phyloP scores from a whole-genome alignment of 306 rosid species.

The Cucurbita moschata region DNA sequence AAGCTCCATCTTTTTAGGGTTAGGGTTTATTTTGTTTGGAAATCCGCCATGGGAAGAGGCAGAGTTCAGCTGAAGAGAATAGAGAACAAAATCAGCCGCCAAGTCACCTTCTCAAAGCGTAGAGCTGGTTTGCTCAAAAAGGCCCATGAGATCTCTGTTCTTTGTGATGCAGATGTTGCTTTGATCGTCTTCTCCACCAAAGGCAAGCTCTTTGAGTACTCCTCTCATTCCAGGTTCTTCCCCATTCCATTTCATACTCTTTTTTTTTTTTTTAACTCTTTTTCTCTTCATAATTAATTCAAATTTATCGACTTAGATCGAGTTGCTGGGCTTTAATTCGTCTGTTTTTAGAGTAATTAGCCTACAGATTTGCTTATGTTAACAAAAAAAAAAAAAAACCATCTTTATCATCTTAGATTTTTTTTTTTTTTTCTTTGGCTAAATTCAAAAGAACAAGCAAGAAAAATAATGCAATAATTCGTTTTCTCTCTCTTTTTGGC shows the following conservation, averaged over 20 bases:
- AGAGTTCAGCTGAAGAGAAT: slow-evolving; percentile 66
- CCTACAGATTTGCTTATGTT: background rate
- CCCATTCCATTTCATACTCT: background rate
- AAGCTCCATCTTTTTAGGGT: background rate
- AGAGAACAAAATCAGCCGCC: slow-evolving; percentile 73
- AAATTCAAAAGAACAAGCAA: background rate
- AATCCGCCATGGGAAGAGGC: slow-evolving; percentile 56
- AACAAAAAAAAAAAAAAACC: background rate
- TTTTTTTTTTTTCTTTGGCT: background rate
- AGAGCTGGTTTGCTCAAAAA: slow-evolving; percentile 53
- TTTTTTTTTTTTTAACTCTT: no score
- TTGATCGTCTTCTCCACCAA: slow-evolving; percentile 52
- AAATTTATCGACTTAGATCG: no score
- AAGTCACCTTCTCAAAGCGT: slow-evolving; percentile 73
- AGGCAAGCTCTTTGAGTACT: slow-evolving; percentile 56
- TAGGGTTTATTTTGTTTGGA: background rate
- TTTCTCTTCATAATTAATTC: no score
- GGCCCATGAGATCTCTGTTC: slow-evolving; percentile 72
- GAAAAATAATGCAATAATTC: background rate
- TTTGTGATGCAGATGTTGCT: slow-evolving; percentile 73
- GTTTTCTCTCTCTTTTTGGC: background rate
- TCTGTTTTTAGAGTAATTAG: background rate
- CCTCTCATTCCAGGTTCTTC: slow-evolving; percentile 46
- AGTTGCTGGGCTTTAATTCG: background rate
- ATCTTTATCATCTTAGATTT: background rate